Conservation (phyloP, 352 stramenopile species). For the Halophytophthora polymorphica region DNA sequence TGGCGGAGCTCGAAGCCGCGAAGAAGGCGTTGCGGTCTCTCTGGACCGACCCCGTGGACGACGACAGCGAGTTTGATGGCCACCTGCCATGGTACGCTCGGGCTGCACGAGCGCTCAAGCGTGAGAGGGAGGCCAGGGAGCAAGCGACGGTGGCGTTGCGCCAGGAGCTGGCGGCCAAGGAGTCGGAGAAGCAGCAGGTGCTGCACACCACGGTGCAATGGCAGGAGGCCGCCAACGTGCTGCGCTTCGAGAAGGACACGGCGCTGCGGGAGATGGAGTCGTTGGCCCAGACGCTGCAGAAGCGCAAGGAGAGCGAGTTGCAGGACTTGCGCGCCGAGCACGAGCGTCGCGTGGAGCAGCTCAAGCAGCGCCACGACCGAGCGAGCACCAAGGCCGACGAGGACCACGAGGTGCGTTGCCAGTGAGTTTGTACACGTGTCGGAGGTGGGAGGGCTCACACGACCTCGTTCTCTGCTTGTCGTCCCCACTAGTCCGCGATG, state of each 20-base stretch:
- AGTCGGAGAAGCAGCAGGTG: slow-evolving; percentile 25
- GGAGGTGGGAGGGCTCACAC: not conserved
- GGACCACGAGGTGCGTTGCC: slow-evolving; percentile 47
- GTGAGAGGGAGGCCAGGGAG: slow-evolving; percentile 27
- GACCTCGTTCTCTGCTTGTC: not conserved
- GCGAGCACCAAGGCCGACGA: slow-evolving; percentile 51
- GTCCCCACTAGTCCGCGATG: slow-evolving; percentile 21
- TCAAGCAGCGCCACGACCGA: slow-evolving; percentile 45
- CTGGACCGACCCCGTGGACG: slow-evolving; percentile 7
- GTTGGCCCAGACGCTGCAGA: slow-evolving; percentile 43
- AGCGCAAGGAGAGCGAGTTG: slow-evolving; percentile 53
- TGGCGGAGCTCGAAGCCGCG: slow-evolving; percentile 45
- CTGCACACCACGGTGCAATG: slow-evolving; percentile 30
- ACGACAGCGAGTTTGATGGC: slow-evolving; percentile 26
- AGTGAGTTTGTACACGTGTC: slow-evolving; percentile 1
- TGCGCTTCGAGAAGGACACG: slow-evolving; percentile 73
- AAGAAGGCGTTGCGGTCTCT: slow-evolving; percentile 39
- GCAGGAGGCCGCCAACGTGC: slow-evolving; percentile 47
- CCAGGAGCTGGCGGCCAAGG: slow-evolving; percentile 21
- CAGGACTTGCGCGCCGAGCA: slow-evolving; percentile 45
- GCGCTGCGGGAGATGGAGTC: slow-evolving; percentile 56
- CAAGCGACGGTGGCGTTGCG: slow-evolving; percentile 17
- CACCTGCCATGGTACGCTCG: slow-evolving; percentile 64
- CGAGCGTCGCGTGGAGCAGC: slow-evolving; percentile 51
- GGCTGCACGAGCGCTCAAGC: slow-evolving; percentile 31